These are phyloP conservation scores for Penicillium egyptiacum DNA, from an alignment of 495 filamentous ascomycete genomes.

Conservation along the genomic window DNA sequence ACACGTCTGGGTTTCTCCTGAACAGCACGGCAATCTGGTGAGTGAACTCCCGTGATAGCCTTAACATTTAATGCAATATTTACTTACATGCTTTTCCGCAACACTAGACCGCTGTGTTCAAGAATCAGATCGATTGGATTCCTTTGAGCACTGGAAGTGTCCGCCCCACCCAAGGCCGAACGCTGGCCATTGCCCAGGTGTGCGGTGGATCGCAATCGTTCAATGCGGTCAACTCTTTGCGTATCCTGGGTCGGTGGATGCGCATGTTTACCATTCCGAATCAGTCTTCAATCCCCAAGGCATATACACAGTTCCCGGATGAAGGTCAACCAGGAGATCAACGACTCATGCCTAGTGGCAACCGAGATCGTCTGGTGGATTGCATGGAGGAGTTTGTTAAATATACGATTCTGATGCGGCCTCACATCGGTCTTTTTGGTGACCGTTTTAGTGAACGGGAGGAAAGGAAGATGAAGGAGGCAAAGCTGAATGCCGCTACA, in stretches of 20 bases:
- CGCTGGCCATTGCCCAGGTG: conserved; percentile 64
- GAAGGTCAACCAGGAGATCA: conserved; percentile 52
- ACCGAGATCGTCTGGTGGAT: conserved; percentile 68
- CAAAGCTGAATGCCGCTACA: conserved; percentile 1
- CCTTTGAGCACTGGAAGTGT: conserved; percentile 62
- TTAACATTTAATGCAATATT: neutral
- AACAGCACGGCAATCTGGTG: conserved; percentile 71
- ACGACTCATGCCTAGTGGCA: conserved; percentile 59
- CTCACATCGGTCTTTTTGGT: conserved; percentile 59
- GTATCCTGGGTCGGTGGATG: conserved; percentile 74
- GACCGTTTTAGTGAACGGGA: conserved; percentile 65
- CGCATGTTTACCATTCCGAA: conserved; percentile 75
- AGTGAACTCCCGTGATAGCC: conserved; percentile 10
- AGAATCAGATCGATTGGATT: conserved; percentile 78
- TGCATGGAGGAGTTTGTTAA: conserved; percentile 80
- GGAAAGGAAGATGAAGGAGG: conserved; percentile 27
- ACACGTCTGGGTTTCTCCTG: conserved; percentile 67
- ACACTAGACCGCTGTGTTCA: conserved; percentile 64
- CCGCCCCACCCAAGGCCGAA: conserved; percentile 68
- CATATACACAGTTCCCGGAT: conserved; percentile 64
- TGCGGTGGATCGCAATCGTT: conserved; percentile 69
- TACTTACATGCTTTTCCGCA: conserved; percentile 3
- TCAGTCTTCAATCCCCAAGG: conserved; percentile 64
- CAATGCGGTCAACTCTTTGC: conserved; percentile 70
- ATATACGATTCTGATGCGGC: conserved; percentile 66